Evolutionary conservation across 441 rosid genomes (phyloP).

Genomic region (Jatropha multifida): DNA sequence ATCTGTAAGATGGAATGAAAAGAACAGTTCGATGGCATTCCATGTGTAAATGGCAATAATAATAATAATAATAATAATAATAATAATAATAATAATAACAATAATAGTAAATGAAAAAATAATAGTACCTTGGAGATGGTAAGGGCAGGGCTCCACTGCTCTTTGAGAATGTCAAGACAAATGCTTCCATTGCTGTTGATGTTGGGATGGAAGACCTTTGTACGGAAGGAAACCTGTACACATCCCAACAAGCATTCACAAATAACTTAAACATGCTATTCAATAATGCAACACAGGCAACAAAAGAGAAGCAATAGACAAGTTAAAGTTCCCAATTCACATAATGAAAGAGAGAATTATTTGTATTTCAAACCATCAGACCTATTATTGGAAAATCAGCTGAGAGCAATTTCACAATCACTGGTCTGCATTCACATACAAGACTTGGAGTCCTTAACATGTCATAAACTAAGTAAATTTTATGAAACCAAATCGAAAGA

Average conservation of each 20-base stretch:
- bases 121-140: conserved; percentile 69
- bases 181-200: conserved; percentile 89
- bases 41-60: neutral
- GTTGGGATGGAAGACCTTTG: conserved; percentile 85
- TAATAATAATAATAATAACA: neutral
- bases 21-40: no score
- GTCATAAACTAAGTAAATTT: no score
- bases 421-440: neutral
- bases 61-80: no score
- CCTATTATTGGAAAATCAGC: neutral
- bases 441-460: neutral
- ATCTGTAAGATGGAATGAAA: neutral
- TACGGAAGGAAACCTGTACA: conserved; percentile 71
- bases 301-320: neutral
- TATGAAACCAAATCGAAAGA: neutral
- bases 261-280: conserved; percentile 2
- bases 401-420: neutral
- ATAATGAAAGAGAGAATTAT: no score
- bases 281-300: neutral
- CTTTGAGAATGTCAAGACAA: conserved; percentile 84
- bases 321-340: neutral
- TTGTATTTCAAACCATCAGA: neutral
- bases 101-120: neutral
- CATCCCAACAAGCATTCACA: neutral
- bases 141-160: conserved; percentile 88